Conservation (phyloP, 805 yeast genomes). For the Lachancea cidri region DNA sequence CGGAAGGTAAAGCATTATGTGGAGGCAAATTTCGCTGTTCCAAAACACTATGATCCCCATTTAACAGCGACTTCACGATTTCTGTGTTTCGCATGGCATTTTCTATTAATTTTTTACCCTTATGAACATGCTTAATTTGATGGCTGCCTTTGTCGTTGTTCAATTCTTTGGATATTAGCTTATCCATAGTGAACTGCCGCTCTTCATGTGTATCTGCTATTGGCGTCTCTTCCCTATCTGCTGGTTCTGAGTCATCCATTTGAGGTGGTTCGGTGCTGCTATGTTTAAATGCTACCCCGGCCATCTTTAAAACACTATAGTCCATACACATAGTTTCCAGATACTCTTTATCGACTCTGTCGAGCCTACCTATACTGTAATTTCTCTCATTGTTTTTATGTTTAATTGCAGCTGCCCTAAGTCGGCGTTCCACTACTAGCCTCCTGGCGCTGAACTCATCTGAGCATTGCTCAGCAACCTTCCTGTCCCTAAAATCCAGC, state of each 20-base stretch:
- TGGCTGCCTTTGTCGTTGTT: slow-evolving; percentile 8
- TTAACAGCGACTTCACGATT: slow-evolving; percentile 11
- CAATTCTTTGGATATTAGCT: slow-evolving; percentile 21
- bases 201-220: not conserved
- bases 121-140: slow-evolving; percentile 3
- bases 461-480: slow-evolving; percentile 2
- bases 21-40: not conserved
- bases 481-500: slow-evolving; percentile 13
- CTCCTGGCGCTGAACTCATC: slow-evolving; percentile 9
- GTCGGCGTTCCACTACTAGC: slow-evolving; percentile 16
- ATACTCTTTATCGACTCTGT: slow-evolving; percentile 16
- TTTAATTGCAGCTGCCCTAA: slow-evolving; percentile 14
- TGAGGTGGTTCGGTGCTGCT: slow-evolving; percentile 7
- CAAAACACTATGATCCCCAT: not conserved
- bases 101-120: slow-evolving; percentile 7
- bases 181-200: slow-evolving; percentile 17
- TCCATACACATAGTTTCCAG: slow-evolving; percentile 5
- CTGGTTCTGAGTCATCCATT: not conserved
- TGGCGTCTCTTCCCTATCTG: not conserved
- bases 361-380: slow-evolving; percentile 22
- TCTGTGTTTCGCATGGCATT: slow-evolving; percentile 14
- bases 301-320: slow-evolving; percentile 8
- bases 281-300: slow-evolving; percentile 13
- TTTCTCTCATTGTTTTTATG: slow-evolving; percentile 20
- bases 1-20: not conserved